Evolutionary conservation across 2,329 filamentous ascomycete species (phyloP).

Genomic region (Pestalotiopsis sp.): DNA sequence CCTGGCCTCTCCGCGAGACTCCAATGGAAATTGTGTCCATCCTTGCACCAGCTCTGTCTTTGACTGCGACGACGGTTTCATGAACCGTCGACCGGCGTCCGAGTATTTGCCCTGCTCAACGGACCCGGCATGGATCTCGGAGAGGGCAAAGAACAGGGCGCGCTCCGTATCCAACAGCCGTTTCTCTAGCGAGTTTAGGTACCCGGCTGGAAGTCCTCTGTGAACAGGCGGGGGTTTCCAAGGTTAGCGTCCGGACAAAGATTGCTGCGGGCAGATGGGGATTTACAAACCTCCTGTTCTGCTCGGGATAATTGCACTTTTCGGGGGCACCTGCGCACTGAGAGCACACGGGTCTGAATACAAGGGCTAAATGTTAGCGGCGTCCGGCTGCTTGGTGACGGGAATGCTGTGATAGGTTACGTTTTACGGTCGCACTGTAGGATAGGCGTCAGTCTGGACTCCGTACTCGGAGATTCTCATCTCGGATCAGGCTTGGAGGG

Average conservation of each 20-base stretch:
- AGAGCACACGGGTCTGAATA: conserved; percentile 9
- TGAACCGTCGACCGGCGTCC: background rate
- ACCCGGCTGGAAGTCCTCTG: conserved; percentile 22
- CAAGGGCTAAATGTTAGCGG: background rate
- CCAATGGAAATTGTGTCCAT: conserved; percentile 6
- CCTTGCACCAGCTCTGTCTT: conserved; percentile 9
- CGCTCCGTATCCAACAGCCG: conserved; percentile 22
- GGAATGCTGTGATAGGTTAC: background rate
- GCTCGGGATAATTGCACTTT: conserved; percentile 34
- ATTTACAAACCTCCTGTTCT: conserved; percentile 30
- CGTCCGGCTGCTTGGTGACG: background rate
- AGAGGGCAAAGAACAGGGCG: conserved; percentile 20
- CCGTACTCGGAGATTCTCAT: background rate
- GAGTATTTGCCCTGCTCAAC: conserved; percentile 35
- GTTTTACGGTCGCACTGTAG: conserved; percentile 15
- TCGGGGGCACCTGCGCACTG: conserved; percentile 18
- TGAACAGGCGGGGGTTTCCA: conserved; percentile 20
- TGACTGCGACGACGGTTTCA: background rate
- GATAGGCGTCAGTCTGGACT: background rate
- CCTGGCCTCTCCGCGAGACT: background rate
- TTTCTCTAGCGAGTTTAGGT: conserved; percentile 20
- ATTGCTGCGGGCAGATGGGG: conserved; percentile 30
- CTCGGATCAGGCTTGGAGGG: background rate
- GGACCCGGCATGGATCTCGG: conserved; percentile 21
- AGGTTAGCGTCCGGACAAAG: conserved; percentile 25